Conservation (phyloP, 192 early-diverging fungal genomes). For the Lunasporangiospora selenospora region DNA sequence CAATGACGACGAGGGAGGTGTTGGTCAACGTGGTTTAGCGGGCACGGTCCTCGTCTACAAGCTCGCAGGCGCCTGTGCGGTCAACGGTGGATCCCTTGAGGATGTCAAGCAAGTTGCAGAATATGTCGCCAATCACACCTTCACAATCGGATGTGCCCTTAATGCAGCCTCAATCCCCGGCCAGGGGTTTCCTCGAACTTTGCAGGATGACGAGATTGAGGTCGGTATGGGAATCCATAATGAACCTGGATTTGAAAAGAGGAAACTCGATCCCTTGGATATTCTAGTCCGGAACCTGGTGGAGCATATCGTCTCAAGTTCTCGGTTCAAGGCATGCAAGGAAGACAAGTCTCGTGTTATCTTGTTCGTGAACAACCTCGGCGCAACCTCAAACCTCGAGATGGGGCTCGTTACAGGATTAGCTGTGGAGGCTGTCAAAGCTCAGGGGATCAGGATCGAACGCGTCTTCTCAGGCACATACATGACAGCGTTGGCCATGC, state of each 20-base stretch:
- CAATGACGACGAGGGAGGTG: conserved; percentile 58
- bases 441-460: conserved; percentile 48
- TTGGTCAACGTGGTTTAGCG: conserved; percentile 81
- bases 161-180: conserved; percentile 81
- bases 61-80: conserved; percentile 76
- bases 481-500: conserved; percentile 87
- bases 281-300: conserved; percentile 62
- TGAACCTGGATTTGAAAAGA: conserved; percentile 77
- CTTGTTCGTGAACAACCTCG: conserved; percentile 89
- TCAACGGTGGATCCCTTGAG: conserved; percentile 64
- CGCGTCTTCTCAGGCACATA: conserved; percentile 74
- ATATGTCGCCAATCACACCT: conserved; percentile 65
- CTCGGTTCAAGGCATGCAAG: conserved; percentile 47
- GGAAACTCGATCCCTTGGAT: conserved; percentile 52
- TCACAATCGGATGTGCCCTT: conserved; percentile 82
- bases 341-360: conserved; percentile 53
- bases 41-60: conserved; percentile 84
- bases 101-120: conserved; percentile 61
- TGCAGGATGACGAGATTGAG: conserved; percentile 64
- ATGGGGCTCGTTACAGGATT: conserved; percentile 73
- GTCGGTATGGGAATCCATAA: conserved; percentile 86
- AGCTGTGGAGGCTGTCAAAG: conserved; percentile 56
- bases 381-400: conserved; percentile 76
- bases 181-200: conserved; percentile 54
- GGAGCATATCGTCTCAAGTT: conserved; percentile 47